A percentile compares a stretch with the other conserved stretches of the same genome.
Evolutionary conservation across 306 rosid species (phyloP).

Genomic region (Echinosophora koreensis): DNA sequence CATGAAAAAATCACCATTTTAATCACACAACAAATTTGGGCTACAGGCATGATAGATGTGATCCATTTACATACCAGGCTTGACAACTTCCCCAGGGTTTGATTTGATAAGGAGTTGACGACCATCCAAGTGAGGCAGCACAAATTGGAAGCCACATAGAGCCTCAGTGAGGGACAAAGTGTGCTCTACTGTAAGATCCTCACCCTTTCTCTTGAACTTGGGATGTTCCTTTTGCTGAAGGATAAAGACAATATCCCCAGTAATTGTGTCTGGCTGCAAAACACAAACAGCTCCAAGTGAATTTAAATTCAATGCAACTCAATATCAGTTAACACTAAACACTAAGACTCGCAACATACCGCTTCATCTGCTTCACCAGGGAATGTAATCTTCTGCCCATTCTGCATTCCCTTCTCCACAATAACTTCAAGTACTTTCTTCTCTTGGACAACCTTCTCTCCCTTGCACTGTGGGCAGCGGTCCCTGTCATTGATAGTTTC

Average conservation of each 20-base stretch:
- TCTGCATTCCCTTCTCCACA: constrained; percentile 98
- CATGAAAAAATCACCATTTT: background rate
- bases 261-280: constrained; percentile 88
- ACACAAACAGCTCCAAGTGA: constrained; percentile 33
- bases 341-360: constrained; percentile 43
- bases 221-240: constrained; percentile 97
- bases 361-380: constrained; percentile 99
- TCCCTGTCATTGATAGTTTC: constrained; percentile 92
- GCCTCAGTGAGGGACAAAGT: constrained; percentile 84
- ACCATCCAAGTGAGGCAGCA: constrained; percentile 80
- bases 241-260: constrained; percentile 95
- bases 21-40: background rate
- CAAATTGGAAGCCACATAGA: constrained; percentile 92
- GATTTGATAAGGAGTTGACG: constrained; percentile 94
- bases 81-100: constrained; percentile 88
- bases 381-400: constrained; percentile 86
- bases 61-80: constrained; percentile 72
- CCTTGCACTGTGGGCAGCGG: constrained; percentile 89
- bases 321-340: background rate
- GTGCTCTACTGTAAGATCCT: constrained; percentile 84
- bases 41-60: background rate
- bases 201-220: constrained; percentile 82
- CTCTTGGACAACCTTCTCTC: constrained; percentile 94
- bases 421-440: constrained; percentile 90
- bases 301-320: background rate